A percentile compares a stretch with the other conserved stretches of the same genome.
Evolutionary conservation across 2,329 filamentous ascomycete genomes (phyloP).

Genomic region (Diaporthe nobilis): DNA sequence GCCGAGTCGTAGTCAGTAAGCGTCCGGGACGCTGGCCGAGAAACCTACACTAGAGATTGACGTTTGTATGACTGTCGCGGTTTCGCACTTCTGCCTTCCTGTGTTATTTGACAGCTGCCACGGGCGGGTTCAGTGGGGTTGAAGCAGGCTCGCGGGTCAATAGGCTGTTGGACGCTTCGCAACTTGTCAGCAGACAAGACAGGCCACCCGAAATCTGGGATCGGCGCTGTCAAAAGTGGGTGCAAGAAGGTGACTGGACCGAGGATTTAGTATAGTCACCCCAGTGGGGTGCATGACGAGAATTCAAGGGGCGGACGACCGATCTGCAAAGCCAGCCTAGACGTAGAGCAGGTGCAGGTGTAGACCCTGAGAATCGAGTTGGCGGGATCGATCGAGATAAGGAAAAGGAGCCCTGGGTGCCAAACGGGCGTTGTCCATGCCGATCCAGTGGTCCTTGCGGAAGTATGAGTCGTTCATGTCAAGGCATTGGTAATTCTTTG

Average conservation of each 20-base stretch:
- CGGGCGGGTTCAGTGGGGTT: background rate
- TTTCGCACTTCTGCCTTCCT: background rate
- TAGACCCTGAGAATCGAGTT: conserved; percentile 26
- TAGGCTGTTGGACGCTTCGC: too few relatives aligned
- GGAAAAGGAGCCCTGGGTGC: background rate
- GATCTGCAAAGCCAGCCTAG: background rate
- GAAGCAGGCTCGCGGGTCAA: background rate
- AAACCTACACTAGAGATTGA: background rate
- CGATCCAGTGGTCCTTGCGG: background rate
- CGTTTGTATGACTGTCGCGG: accelerated
- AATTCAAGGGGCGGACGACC: background rate
- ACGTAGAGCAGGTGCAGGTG: background rate
- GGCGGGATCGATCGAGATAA: conserved; percentile 35
- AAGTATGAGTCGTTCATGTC: background rate
- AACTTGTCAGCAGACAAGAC: background rate
- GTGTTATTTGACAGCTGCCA: background rate
- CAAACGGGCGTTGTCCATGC: background rate
- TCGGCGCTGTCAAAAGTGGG: conserved; percentile 32
- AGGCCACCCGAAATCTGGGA: background rate
- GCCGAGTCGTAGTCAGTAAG: background rate
- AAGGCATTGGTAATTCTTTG: background rate
- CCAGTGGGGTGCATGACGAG: background rate
- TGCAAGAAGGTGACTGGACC: background rate
- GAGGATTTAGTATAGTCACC: background rate
- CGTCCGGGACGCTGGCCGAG: background rate